phyloP scores from a whole-genome alignment of 2,329 filamentous ascomycete species.

The Whalleya microplaca region DNA sequence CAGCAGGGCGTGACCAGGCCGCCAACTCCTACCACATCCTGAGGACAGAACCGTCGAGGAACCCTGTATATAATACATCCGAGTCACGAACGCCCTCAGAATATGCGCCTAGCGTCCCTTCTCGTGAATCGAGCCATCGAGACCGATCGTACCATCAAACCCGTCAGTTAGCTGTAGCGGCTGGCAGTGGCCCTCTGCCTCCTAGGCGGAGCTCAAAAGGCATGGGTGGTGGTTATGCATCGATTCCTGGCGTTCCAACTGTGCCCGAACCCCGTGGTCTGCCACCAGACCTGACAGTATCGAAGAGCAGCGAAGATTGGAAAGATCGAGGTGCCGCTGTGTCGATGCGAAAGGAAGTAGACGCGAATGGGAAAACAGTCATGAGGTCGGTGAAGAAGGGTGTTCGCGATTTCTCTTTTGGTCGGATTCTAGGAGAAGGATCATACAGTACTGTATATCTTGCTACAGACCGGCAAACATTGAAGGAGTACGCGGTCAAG shows the following conservation, averaged over 20 bases:
- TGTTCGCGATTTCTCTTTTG: slow-evolving; percentile 95
- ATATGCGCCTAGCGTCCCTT: slow-evolving; percentile 63
- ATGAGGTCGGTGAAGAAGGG: slow-evolving; percentile 92
- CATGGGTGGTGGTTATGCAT: slow-evolving; percentile 60
- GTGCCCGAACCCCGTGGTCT: slow-evolving; percentile 33
- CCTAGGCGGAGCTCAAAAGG: slow-evolving; percentile 78
- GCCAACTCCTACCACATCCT: slow-evolving; percentile 47
- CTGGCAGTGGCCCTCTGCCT: slow-evolving; percentile 66
- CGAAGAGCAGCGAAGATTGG: slow-evolving; percentile 84
- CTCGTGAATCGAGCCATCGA: slow-evolving; percentile 70
- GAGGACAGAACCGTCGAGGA: slow-evolving; percentile 61
- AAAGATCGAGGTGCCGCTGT: slow-evolving; percentile 93
- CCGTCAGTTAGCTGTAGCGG: slow-evolving; percentile 54
- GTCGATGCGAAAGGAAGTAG: slow-evolving; percentile 78
- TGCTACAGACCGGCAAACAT: slow-evolving; percentile 88
- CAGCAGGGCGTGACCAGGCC: slow-evolving; percentile 39
- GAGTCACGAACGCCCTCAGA: slow-evolving; percentile 66
- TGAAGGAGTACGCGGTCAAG: slow-evolving; percentile 97
- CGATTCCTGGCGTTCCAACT: slow-evolving; percentile 49
- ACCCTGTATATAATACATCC: slow-evolving; percentile 61
- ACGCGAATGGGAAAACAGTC: slow-evolving; percentile 80
- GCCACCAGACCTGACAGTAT: slow-evolving; percentile 47
- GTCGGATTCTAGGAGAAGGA: slow-evolving; percentile 86
- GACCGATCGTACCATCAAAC: slow-evolving; percentile 69
- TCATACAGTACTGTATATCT: slow-evolving; percentile 97